phyloP scores from a whole-genome alignment of 23 red algal species.

The Chondrus crispus region DNA sequence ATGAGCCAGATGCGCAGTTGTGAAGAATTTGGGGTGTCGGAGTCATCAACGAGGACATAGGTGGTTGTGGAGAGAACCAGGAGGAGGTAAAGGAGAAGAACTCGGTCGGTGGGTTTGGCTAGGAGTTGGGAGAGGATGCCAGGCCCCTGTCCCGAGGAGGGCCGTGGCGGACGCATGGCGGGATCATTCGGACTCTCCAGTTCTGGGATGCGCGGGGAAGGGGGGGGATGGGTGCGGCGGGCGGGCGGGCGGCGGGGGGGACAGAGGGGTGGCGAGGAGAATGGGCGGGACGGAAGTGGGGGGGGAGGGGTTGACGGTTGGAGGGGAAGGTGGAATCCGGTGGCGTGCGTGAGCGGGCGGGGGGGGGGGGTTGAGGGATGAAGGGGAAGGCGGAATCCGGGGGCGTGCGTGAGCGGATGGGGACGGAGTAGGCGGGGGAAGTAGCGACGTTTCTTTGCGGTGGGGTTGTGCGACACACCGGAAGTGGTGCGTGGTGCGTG shows the following conservation, averaged over 20 bases:
- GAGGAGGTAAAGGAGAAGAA: background rate
- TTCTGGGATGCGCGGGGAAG: background rate
- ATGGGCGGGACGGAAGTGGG: background rate
- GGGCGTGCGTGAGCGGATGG: background rate
- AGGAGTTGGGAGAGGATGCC: background rate
- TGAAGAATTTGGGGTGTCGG: background rate
- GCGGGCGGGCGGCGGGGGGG: background rate
- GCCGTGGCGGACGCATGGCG: background rate
- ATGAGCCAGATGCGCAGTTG: slow-evolving; percentile 23
- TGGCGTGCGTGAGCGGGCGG: background rate
- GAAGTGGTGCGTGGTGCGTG: too few relatives aligned
- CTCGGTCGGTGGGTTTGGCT: background rate
- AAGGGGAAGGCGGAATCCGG: background rate
- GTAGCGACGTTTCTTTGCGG: background rate
- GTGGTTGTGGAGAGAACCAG: background rate
- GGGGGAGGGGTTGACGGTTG: background rate
- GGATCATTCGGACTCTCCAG: background rate
- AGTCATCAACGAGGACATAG: background rate
- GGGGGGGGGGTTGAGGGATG: background rate
- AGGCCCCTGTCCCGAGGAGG: background rate
- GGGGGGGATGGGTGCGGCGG: background rate
- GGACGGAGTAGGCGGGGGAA: background rate
- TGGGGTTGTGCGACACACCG: too few relatives aligned
- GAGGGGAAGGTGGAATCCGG: background rate
- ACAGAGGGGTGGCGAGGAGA: background rate